Base-by-base conservation (phyloP, 2,329 filamentous ascomycete species). In the Fusarium napiforme region DNA sequence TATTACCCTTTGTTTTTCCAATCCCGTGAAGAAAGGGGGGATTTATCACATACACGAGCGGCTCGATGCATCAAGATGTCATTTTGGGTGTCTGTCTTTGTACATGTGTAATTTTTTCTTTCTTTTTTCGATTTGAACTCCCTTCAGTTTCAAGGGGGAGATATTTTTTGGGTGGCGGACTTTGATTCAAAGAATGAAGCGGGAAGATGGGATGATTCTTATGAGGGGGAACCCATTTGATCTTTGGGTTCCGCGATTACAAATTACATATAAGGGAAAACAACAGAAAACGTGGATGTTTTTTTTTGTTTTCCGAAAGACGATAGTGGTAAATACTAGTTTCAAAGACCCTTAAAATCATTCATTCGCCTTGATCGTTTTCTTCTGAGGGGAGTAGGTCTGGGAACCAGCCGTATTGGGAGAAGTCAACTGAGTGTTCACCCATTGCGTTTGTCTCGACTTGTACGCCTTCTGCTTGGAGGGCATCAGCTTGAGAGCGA, bases 371-470 rank as follows among this genome's bases (percentile, higher is more conserved):
- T 36, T 47, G 43, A 28, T 72, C 71, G 19, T 64, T 63, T 1
- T 74, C 79, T n/a, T 84, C 83, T 0, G 87, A 89, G 1, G 87
- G 87, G 40, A 90, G 72, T 12, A 73, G 71, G 0, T 82, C 75
- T 8, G 88, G 88, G 70, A 90, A 90, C 88, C 88, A 90, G 3
- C 88, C 88, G 71, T 84, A 88, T 50, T 84, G 81, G 1, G 71
- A 81, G 59, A 90, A 84, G 68, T 89, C 85, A 2, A 90, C 85
- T 46, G 77, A 82, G 50, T 88, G 78, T 77, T 89, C 87, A 2
- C 88, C 87, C 73, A 90, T 72, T 2, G 86, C 84, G 18, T 82
- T 83, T 7, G 78, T 81, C 18, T 81, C 80, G n/a, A 90, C 87
- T 6, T 82, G 79, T 15, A 90, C 87, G 5, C 87, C 88, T 72